These are phyloP conservation scores for Antitrichia curtipendula DNA, from an alignment of 225 moss, liverwort and hornwort genomes.

Conservation along the genomic window DNA sequence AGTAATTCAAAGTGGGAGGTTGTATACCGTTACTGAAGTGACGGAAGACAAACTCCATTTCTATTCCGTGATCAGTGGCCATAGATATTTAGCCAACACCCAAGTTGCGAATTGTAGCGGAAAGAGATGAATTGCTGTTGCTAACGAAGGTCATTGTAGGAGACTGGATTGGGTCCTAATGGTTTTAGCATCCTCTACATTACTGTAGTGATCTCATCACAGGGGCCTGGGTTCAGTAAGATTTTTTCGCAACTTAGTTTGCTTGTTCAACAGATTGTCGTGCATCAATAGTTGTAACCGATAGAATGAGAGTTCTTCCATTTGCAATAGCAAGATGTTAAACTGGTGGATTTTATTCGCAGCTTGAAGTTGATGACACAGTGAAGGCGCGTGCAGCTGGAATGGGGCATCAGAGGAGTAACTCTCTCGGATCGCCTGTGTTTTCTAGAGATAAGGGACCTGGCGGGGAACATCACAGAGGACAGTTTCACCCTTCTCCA, in stretches of 20 bases:
- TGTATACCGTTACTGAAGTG: not conserved
- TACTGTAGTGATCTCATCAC: not conserved
- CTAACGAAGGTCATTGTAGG: not conserved
- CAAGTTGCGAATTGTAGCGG: not conserved
- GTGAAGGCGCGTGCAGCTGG: conserved; percentile 30
- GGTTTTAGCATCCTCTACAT: not conserved
- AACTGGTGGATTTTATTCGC: not conserved
- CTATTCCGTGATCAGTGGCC: not conserved
- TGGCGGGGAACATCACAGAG: conserved; percentile 39
- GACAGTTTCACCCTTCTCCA: conserved; percentile 47
- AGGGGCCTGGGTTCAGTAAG: not conserved
- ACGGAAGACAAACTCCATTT: not conserved
- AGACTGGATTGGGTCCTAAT: not conserved
- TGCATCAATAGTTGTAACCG: too few relatives aligned
- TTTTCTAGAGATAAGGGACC: conserved; percentile 31
- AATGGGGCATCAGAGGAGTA: conserved; percentile 54
- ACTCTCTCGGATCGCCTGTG: conserved; percentile 43
- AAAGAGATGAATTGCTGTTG: not conserved
- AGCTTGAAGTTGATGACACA: conserved; percentile 35
- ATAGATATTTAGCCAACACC: not conserved
- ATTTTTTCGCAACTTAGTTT: not conserved
- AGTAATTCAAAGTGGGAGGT: not conserved
- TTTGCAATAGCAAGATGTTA: not conserved
- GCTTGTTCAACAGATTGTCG: not conserved
- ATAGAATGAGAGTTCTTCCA: not conserved